Evolutionary conservation across 352 stramenopile genomes (phyloP).

Genomic region (Phytopythium kandeliae): DNA sequence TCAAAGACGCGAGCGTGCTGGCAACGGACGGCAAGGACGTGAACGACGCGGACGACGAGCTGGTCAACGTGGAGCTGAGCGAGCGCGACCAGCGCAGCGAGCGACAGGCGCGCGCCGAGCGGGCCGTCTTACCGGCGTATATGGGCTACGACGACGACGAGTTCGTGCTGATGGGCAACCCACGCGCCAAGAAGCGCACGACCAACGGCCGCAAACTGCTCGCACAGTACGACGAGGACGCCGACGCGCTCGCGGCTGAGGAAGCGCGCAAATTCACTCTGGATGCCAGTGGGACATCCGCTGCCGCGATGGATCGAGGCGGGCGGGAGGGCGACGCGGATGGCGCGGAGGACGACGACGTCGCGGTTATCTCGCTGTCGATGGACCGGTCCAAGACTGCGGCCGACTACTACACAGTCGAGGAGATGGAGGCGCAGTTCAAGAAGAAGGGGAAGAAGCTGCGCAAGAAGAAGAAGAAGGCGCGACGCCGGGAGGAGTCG

Average conservation of each 20-base stretch:
- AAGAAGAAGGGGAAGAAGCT: constrained; percentile 79
- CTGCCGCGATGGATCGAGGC: neutral
- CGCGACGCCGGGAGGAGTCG: constrained; percentile 29
- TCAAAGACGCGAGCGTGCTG: constrained; percentile 90
- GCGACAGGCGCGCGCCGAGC: constrained; percentile 33
- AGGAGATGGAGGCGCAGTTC: constrained; percentile 85
- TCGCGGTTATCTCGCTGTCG: constrained; percentile 52
- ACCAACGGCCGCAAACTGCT: constrained; percentile 35
- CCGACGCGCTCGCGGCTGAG: constrained; percentile 35
- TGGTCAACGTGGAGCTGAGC: constrained; percentile 82
- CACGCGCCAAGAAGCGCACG: constrained; percentile 23
- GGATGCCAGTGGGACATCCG: constrained; percentile 29
- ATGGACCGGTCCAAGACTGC: constrained; percentile 41
- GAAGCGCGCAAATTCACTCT: constrained; percentile 51
- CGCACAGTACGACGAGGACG: constrained; percentile 88
- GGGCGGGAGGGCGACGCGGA: neutral
- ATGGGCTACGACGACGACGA: constrained; percentile 96
- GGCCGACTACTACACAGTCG: constrained; percentile 81
- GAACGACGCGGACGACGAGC: constrained; percentile 71
- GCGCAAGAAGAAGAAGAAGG: constrained; percentile 58
- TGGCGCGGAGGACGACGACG: constrained; percentile 30
- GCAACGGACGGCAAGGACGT: constrained; percentile 75
- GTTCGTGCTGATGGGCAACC: constrained; percentile 85
- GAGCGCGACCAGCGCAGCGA: constrained; percentile 56
- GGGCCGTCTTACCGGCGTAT: constrained; percentile 82